Evolutionary conservation across 2,329 filamentous ascomycete genomes (phyloP).

Genomic region (Talaromyces sp.): DNA sequence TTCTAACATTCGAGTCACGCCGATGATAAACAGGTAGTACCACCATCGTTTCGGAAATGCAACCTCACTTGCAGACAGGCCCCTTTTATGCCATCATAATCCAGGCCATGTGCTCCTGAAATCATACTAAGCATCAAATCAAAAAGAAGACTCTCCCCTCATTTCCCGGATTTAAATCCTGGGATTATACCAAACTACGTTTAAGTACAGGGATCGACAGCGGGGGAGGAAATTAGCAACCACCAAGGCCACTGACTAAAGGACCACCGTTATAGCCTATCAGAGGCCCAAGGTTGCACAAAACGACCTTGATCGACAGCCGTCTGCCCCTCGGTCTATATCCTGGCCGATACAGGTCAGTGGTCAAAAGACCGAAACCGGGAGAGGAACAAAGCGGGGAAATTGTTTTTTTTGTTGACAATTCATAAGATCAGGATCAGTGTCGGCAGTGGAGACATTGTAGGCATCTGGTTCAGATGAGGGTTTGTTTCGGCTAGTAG

Average conservation of each 20-base stretch:
- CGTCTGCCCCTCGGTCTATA: background rate
- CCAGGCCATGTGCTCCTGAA: background rate
- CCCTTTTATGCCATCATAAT: background rate
- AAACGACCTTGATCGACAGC: background rate
- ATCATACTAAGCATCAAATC: background rate
- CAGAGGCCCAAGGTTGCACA: background rate
- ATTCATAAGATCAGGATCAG: slow-evolving; percentile 1
- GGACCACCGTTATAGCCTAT: background rate
- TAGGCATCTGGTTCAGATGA: background rate
- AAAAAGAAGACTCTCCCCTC: background rate
- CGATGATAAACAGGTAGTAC: background rate
- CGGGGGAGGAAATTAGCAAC: background rate
- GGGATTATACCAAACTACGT: background rate
- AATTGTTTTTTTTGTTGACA: background rate
- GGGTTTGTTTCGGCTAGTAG: background rate
- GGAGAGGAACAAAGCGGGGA: background rate
- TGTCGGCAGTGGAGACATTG: background rate
- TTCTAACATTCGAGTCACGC: background rate
- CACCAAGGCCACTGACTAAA: background rate
- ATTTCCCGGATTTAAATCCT: background rate
- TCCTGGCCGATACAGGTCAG: background rate
- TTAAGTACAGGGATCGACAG: slow-evolving; percentile 9
- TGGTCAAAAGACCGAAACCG: background rate
- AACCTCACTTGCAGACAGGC: background rate
- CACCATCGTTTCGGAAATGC: background rate